Evolutionary conservation across 371 early-diverging fungal species (phyloP).

Genomic region (Mortierella sp.): DNA sequence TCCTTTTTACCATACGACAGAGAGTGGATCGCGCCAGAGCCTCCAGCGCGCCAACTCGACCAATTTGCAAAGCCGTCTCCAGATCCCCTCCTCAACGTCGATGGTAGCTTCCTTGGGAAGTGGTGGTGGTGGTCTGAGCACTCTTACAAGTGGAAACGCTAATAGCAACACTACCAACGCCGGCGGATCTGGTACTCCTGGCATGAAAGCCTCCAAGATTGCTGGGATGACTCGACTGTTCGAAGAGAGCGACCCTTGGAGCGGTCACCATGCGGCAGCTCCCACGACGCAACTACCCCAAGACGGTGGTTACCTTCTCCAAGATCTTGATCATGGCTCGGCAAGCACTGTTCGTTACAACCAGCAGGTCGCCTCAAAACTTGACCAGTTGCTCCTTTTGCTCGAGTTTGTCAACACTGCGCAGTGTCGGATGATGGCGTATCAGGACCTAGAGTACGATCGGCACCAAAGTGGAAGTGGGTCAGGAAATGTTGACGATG

Average conservation of each 20-base stretch:
- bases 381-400: slow-evolving; percentile 46
- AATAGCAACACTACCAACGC: not conserved
- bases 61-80: slow-evolving; percentile 21
- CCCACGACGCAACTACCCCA: not conserved
- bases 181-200: not conserved
- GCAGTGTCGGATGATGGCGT: slow-evolving; percentile 56
- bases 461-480: not conserved
- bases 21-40: slow-evolving; percentile 27
- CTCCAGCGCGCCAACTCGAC: slow-evolving; percentile 35
- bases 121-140: slow-evolving; percentile 7
- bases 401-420: slow-evolving; percentile 58
- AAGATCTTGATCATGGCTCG: slow-evolving; percentile 10
- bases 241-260: slow-evolving; percentile 26
- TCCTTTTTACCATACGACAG: slow-evolving; percentile 26
- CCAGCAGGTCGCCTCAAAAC: slow-evolving; percentile 33
- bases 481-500: slow-evolving; percentile 37
- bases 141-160: not conserved
- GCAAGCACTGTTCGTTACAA: not conserved
- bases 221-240: slow-evolving; percentile 47
- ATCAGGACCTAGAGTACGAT: slow-evolving; percentile 53
- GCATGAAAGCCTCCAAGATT: slow-evolving; percentile 30
- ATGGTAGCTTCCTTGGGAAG: slow-evolving; percentile 9
- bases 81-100: slow-evolving; percentile 29
- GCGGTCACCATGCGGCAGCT: not conserved
- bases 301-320: not conserved